These are phyloP conservation scores for Erythrobasidium hasegawianum DNA, from an alignment of 1,284 basidiomycete species.

Conservation along the genomic window DNA sequence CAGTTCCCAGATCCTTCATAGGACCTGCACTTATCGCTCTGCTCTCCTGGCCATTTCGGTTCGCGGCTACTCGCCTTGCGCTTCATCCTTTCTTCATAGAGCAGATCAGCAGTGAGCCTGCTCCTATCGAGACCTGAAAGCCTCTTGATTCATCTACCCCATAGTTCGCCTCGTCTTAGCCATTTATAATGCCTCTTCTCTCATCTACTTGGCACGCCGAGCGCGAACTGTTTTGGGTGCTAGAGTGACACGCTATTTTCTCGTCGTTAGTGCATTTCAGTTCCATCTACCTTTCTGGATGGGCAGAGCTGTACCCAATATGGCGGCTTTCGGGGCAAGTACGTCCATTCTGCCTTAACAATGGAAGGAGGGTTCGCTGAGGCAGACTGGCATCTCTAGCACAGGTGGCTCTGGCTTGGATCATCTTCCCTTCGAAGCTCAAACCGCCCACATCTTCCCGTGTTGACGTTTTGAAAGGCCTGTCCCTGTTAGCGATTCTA, in stretches of 20 bases:
- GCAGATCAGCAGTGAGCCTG: no score
- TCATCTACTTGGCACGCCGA: slow-evolving; percentile 63
- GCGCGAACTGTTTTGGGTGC: slow-evolving; percentile 63
- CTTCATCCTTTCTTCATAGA: no score
- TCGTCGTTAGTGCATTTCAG: slow-evolving; percentile 68
- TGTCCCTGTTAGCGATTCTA: slow-evolving; percentile 60
- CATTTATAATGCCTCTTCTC: slow-evolving; percentile 60
- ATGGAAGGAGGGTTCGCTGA: slow-evolving; percentile 8
- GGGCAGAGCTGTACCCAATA: slow-evolving; percentile 88
- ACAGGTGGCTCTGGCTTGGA: slow-evolving; percentile 60
- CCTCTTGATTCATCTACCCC: neutral
- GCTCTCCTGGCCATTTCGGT: no score
- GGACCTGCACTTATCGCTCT: no score
- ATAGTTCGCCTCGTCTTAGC: slow-evolving; percentile 72
- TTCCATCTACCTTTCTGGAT: slow-evolving; percentile 94
- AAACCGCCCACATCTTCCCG: slow-evolving; percentile 51
- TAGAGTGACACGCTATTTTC: slow-evolving; percentile 59
- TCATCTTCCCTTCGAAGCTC: slow-evolving; percentile 56
- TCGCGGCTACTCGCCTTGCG: no score
- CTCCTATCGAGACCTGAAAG: no score
- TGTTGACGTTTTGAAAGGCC: slow-evolving; percentile 48
- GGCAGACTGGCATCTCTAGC: slow-evolving; percentile 52
- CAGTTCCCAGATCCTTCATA: no score
- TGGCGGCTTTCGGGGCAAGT: slow-evolving; percentile 81
- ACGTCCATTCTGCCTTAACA: slow-evolving; percentile 40